Conservation (phyloP, 2,329 filamentous ascomycete species). For the Cercospora citrullina region DNA sequence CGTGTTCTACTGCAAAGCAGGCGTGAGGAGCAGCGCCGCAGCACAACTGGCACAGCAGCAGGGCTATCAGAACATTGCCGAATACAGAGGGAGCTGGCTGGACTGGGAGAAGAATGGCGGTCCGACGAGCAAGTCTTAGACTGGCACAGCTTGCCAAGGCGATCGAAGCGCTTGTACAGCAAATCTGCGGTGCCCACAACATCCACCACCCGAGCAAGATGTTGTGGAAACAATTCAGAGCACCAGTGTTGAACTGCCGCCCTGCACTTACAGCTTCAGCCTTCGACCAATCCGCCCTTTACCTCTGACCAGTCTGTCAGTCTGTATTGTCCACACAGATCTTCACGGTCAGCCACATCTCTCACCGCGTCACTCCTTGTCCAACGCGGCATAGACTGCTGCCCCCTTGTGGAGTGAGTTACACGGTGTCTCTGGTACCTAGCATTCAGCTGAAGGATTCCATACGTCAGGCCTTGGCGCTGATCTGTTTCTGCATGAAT, state of each 20-base stretch:
- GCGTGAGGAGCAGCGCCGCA: constrained; percentile 76
- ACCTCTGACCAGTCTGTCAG: neutral
- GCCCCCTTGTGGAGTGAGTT: neutral
- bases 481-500: neutral
- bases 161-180: neutral
- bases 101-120: constrained; percentile 81
- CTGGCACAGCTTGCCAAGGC: neutral
- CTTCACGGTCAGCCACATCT: neutral
- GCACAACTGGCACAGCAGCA: constrained; percentile 73
- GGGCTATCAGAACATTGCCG: constrained; percentile 70
- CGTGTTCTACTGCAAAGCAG: constrained; percentile 91
- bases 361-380: neutral
- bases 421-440: neutral
- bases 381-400: neutral
- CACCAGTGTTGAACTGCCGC: neutral
- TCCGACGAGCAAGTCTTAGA: constrained; percentile 43
- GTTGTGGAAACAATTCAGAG: neutral
- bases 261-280: neutral
- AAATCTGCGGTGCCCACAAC: neutral
- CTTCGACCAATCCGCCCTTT: neutral
- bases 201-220: neutral
- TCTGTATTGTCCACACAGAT: neutral
- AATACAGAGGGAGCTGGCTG: constrained; percentile 74
- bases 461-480: neutral
- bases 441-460: neutral